Percentiles rank a stretch among this genome's conserved stretches.
phyloP scores from a whole-genome alignment of 2,329 filamentous ascomycete species.

The Zasmidium citrigriseum region DNA sequence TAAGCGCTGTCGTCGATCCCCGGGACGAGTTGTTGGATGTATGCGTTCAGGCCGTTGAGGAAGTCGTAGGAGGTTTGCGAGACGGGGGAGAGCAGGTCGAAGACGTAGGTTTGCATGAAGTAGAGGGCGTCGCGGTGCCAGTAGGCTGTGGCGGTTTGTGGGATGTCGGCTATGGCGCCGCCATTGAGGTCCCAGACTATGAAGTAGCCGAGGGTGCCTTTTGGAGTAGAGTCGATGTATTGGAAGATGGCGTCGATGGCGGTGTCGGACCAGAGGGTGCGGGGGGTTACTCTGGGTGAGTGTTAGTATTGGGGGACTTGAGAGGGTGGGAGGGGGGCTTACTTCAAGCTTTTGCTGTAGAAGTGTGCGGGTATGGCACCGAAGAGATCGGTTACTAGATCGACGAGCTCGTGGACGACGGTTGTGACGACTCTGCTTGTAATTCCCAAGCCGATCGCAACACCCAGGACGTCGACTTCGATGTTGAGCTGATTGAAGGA shows the following conservation, averaged over 20 bases:
- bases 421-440: conserved; percentile 16
- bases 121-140: conserved; percentile 24
- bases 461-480: conserved; percentile 12
- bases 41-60: conserved; percentile 15
- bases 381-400: conserved; percentile 13
- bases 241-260: conserved; percentile 24
- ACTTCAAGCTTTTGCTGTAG: conserved; percentile 22
- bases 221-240: conserved; percentile 19
- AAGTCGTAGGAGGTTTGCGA: conserved; percentile 12
- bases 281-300: not conserved
- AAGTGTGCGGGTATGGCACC: conserved; percentile 23
- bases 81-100: conserved; percentile 11
- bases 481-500: conserved; percentile 21
- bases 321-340: too few relatives aligned
- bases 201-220: conserved; percentile 20
- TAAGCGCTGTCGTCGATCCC: conserved; percentile 22
- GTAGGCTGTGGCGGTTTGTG: conserved; percentile 22
- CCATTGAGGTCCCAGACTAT: conserved; percentile 22
- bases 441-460: conserved; percentile 9
- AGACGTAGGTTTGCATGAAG: conserved; percentile 21
- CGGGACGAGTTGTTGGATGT: conserved; percentile 11
- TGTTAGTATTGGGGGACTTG: not conserved
- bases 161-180: conserved; percentile 19
- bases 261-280: conserved; percentile 15
- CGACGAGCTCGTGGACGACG: conserved; percentile 10